phyloP scores from a whole-genome alignment of 192 early-diverging fungal species.

The Umbelopsis vinacea region DNA sequence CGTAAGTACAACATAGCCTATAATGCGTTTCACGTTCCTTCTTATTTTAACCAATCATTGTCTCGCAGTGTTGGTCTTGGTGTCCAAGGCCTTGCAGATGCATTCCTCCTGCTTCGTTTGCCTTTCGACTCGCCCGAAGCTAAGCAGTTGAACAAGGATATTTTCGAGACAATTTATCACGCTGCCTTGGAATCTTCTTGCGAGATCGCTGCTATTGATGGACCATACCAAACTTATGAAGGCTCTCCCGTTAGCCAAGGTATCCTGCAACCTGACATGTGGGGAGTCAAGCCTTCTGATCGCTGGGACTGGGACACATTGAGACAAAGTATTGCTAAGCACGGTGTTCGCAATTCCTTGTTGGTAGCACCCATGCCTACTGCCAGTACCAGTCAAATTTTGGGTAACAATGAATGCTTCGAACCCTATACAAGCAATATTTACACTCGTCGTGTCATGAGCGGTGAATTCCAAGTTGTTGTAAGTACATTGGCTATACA shows the following conservation, averaged over 20 bases:
- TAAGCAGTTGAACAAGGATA: slow-evolving; percentile 78
- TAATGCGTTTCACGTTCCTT: background rate
- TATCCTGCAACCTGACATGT: slow-evolving; percentile 90
- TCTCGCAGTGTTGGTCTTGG: slow-evolving; percentile 71
- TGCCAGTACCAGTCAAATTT: slow-evolving; percentile 92
- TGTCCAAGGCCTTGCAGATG: slow-evolving; percentile 96
- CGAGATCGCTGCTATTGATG: slow-evolving; percentile 79
- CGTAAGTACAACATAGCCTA: slow-evolving; percentile 39
- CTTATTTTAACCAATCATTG: background rate
- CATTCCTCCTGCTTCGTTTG: slow-evolving; percentile 91
- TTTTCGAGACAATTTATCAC: slow-evolving; percentile 96
- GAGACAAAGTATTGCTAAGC: slow-evolving; percentile 72
- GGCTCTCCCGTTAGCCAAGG: slow-evolving; percentile 89
- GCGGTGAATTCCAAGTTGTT: slow-evolving; percentile 98
- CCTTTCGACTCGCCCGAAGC: slow-evolving; percentile 90
- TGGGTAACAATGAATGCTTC: slow-evolving; percentile 98
- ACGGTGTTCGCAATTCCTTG: slow-evolving; percentile 91
- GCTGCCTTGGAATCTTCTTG: slow-evolving; percentile 90
- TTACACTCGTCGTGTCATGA: slow-evolving; percentile 93
- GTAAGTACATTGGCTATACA: slow-evolving; percentile 28
- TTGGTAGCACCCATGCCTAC: slow-evolving; percentile 97
- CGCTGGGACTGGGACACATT: slow-evolving; percentile 88
- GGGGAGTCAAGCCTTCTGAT: slow-evolving; percentile 77
- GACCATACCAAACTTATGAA: slow-evolving; percentile 83
- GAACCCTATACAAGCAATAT: slow-evolving; percentile 91